phyloP scores from a whole-genome alignment of 371 early-diverging fungal genomes.

The Mycotypha africana region DNA sequence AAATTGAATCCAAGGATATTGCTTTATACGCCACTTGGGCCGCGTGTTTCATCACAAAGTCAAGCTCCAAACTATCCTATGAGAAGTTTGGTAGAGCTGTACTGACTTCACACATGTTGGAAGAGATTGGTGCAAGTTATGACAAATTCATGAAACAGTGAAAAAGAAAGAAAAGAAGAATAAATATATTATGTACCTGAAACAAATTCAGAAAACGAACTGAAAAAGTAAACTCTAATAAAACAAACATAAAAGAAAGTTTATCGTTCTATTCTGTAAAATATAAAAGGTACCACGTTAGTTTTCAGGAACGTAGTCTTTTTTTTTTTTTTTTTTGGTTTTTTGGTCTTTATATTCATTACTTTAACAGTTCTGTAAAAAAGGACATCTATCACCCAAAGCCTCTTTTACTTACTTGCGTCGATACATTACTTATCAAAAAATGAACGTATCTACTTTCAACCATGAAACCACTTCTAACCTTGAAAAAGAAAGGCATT shows the following conservation, averaged over 20 bases:
- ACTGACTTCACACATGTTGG: constrained; percentile 70
- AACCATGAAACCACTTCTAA: constrained; percentile 20
- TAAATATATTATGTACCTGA: constrained; percentile 9
- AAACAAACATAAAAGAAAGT: no score
- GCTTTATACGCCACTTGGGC: constrained; percentile 68
- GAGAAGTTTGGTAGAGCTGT: constrained; percentile 66
- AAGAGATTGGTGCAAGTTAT: constrained; percentile 60
- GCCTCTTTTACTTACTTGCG: no score
- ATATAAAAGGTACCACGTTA: no score
- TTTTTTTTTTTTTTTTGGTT: not conserved
- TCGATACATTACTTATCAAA: no score
- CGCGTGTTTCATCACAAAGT: constrained; percentile 63
- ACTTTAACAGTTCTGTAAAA: not conserved
- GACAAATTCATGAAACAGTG: constrained; percentile 19
- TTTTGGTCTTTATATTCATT: not conserved
- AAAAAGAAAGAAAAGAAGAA: constrained; percentile 2
- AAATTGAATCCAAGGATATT: constrained; percentile 40
- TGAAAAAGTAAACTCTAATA: no score
- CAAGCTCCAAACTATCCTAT: constrained; percentile 65
- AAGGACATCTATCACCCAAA: no score
- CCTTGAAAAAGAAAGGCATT: constrained; percentile 86
- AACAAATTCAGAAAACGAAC: no score
- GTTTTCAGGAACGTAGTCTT: not conserved
- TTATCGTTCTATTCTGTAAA: no score
- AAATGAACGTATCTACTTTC: constrained; percentile 10